Percentiles rank a stretch among this genome's conserved stretches.
Conservation (phyloP, 768 basidiomycete genomes). For the Termitomyces sp. region DNA sequence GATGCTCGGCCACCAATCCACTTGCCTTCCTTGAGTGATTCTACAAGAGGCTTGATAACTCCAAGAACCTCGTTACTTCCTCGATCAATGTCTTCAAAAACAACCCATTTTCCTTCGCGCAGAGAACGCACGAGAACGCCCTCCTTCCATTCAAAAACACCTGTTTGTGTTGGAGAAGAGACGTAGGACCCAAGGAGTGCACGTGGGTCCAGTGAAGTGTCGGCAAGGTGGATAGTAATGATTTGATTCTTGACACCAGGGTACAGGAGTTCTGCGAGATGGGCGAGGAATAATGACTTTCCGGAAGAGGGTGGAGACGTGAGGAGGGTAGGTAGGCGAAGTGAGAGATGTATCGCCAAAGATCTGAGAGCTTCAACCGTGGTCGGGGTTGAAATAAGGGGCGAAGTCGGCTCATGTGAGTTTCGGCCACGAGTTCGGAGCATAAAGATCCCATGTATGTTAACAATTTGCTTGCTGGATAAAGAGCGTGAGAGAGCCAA, state of each 20-base stretch:
- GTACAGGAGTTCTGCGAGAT: constrained; percentile 65
- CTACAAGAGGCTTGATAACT: constrained; percentile 76
- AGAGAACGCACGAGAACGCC: constrained; percentile 88
- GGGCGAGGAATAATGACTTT: constrained; percentile 72
- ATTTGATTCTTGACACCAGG: constrained; percentile 61
- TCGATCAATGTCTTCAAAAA: constrained; percentile 89
- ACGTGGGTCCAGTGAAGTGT: constrained; percentile 92
- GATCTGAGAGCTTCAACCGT: constrained; percentile 50
- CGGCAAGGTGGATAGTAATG: constrained; percentile 85
- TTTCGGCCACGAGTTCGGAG: constrained; percentile 35
- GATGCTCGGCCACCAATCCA: constrained; percentile 70
- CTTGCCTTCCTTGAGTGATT: constrained; percentile 62
- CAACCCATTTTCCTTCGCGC: constrained; percentile 86
- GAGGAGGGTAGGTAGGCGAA: constrained; percentile 72
- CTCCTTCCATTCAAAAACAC: constrained; percentile 95
- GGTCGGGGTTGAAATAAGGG: constrained; percentile 61
- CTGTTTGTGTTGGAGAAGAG: constrained; percentile 77
- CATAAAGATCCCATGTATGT: constrained; percentile 64
- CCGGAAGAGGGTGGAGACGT: constrained; percentile 86
- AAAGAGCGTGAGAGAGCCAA: constrained; percentile 4
- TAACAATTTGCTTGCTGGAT: constrained; percentile 48
- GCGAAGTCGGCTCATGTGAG: constrained; percentile 19
- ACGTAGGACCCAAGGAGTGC: constrained; percentile 90
- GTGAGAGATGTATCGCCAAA: constrained; percentile 59
- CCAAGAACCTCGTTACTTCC: constrained; percentile 88